A percentile compares a stretch with the other conserved stretches of the same genome.
These are phyloP conservation scores for Escallonia rubra DNA, from an alignment of 129 eudicot genomes.

Conservation along the genomic window DNA sequence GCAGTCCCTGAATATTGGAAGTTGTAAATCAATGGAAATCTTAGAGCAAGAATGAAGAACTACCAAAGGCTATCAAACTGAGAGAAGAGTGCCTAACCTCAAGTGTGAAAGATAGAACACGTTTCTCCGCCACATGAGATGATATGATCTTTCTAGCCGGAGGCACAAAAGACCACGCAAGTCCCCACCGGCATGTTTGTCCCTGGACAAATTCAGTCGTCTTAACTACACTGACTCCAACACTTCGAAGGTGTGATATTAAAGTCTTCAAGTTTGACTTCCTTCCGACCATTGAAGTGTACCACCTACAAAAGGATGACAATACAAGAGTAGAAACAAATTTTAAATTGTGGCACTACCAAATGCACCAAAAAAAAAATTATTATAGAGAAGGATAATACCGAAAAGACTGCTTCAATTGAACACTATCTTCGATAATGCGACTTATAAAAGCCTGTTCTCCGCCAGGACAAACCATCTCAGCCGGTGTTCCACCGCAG, in stretches of 20 bases:
- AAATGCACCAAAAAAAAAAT: background rate
- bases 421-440: slow-evolving; percentile 72
- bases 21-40: too few relatives aligned
- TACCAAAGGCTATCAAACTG: background rate
- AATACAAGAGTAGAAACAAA: background rate
- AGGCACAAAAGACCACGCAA: slow-evolving; percentile 96
- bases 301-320: slow-evolving; percentile 59
- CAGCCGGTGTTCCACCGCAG: slow-evolving; percentile 91
- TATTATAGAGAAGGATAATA: slow-evolving; percentile 13
- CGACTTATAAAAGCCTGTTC: slow-evolving; percentile 79
- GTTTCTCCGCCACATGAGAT: slow-evolving; percentile 34
- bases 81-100: slow-evolving; percentile 40
- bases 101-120: slow-evolving; percentile 66
- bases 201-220: slow-evolving; percentile 98
- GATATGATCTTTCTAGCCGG: slow-evolving; percentile 49
- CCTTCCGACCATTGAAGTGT: slow-evolving; percentile 90
- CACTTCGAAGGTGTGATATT: slow-evolving; percentile 55
- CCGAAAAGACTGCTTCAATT: slow-evolving; percentile 67
- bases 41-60: too few relatives aligned
- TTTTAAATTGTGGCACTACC: background rate
- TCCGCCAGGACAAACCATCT: slow-evolving; percentile 97
- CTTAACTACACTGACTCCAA: slow-evolving; percentile 77
- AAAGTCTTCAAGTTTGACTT: slow-evolving; percentile 68
- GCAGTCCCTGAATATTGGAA: background rate
- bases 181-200: slow-evolving; percentile 92